Conservation (phyloP, 768 basidiomycete species). For the Lepiota subincarnata region DNA sequence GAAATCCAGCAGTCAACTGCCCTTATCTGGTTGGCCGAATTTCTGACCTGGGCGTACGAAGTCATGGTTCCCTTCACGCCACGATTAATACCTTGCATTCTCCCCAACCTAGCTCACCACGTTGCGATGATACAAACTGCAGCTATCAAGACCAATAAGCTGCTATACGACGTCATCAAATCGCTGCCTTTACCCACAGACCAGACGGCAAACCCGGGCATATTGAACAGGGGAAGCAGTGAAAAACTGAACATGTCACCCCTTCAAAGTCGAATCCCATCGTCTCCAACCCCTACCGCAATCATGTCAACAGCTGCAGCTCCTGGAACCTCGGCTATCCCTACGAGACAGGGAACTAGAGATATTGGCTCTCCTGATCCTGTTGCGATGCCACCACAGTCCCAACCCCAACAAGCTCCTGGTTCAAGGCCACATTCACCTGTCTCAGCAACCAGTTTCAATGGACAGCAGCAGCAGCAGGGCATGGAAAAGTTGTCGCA, state of each 20-base stretch:
- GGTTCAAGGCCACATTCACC: conserved; percentile 60
- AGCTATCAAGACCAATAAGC: conserved; percentile 82
- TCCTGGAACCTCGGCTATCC: not conserved
- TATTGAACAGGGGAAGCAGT: conserved; percentile 13
- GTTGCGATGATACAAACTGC: conserved; percentile 83
- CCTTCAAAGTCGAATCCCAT: conserved; percentile 33
- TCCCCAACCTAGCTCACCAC: conserved; percentile 93
- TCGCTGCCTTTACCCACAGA: conserved; percentile 73
- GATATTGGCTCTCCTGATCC: conserved; percentile 26
- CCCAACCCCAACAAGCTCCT: conserved; percentile 17
- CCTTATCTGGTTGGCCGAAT: conserved; percentile 90
- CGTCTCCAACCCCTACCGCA: conserved; percentile 57
- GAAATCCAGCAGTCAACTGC: conserved; percentile 94
- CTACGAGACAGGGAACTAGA: conserved; percentile 10
- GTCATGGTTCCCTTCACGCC: conserved; percentile 95
- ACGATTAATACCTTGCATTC: conserved; percentile 85
- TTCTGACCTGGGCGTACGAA: conserved; percentile 81
- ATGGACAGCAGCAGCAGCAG: conserved; percentile 15
- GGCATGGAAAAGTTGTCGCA: conserved; percentile 3
- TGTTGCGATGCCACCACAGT: conserved; percentile 31
- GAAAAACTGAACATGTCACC: conserved; percentile 25
- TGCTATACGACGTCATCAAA: conserved; percentile 82
- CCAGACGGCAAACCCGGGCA: conserved; percentile 22
- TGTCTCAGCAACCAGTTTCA: conserved; percentile 37
- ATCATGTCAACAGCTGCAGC: conserved; percentile 24